Evolutionary conservation across 2,329 filamentous ascomycete species (phyloP).

Genomic region (Emericellopsis atlantica): DNA sequence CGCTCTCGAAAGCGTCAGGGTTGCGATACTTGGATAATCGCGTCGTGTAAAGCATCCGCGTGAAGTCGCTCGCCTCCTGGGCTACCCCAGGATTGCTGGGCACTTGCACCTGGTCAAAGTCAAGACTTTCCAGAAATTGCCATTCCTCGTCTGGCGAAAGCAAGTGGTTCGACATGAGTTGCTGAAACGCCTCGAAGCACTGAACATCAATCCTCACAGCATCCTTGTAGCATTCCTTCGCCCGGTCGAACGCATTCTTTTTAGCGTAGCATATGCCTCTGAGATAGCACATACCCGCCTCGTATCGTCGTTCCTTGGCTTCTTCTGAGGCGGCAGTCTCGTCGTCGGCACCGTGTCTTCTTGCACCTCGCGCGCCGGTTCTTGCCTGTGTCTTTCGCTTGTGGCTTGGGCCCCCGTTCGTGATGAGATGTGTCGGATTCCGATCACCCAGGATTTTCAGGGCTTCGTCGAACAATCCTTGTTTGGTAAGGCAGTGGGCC

Average conservation of each 20-base stretch:
- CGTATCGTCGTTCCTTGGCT: conserved; percentile 65
- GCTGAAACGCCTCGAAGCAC: conserved; percentile 96
- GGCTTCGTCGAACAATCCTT: conserved; percentile 81
- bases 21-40: conserved; percentile 91
- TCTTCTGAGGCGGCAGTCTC: conserved; percentile 49
- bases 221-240: conserved; percentile 97
- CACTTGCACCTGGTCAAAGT: conserved; percentile 74
- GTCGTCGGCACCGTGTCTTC: conserved; percentile 34
- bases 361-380: conserved; percentile 4
- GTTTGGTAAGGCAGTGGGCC: conserved; percentile 88
- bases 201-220: conserved; percentile 94
- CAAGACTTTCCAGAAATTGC: conserved; percentile 73
- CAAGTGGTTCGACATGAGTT: conserved; percentile 91
- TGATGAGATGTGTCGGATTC: conserved; percentile 81
- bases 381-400: conserved; percentile 24
- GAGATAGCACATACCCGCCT: conserved; percentile 95
- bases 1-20: conserved; percentile 67
- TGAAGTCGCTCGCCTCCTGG: conserved; percentile 86
- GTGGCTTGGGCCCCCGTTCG: conserved; percentile 29
- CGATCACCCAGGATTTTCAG: conserved; percentile 78
- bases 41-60: conserved; percentile 92
- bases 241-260: conserved; percentile 92
- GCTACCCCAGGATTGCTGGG: conserved; percentile 49
- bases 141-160: conserved; percentile 85
- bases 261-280: conserved; percentile 91